Percentiles rank a stretch among this genome's conserved stretches.
Evolutionary conservation across 2,329 filamentous ascomycete species (phyloP).

Genomic region (Xylariaceae sp.): DNA sequence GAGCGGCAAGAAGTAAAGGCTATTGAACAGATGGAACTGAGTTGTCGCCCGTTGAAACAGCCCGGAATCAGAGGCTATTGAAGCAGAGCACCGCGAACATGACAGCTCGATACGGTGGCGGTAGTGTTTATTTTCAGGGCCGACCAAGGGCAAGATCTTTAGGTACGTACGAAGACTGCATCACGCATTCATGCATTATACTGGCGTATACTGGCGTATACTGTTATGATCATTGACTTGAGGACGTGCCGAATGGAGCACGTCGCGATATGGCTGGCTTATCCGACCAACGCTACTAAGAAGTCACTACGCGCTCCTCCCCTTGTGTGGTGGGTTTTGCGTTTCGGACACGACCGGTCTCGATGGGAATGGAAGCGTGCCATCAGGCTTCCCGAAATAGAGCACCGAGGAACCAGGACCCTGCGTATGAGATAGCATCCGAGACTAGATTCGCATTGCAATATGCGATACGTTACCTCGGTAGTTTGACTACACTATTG

Average conservation of each 20-base stretch:
- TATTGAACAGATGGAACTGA: background rate
- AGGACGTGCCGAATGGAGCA: no score
- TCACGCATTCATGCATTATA: background rate
- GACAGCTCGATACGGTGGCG: background rate
- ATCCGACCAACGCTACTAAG: no score
- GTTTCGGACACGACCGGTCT: background rate
- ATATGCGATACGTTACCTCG: no score
- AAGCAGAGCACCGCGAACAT: background rate
- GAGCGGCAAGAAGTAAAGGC: background rate
- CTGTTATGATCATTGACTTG: no score
- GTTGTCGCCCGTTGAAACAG: background rate
- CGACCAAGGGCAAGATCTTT: background rate
- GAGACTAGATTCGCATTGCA: no score
- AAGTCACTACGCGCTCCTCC: no score
- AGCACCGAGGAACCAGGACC: no score
- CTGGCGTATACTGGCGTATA: background rate
- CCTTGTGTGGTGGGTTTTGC: background rate
- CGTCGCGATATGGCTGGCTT: no score
- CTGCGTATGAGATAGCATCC: no score
- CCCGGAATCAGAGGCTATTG: background rate
- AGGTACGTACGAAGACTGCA: background rate
- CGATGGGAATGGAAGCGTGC: background rate
- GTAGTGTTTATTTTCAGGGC: background rate
- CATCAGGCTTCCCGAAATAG: no score
- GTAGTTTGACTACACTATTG: no score